Conservation (phyloP, 352 stramenopile species). For the Pythium biforme region DNA sequence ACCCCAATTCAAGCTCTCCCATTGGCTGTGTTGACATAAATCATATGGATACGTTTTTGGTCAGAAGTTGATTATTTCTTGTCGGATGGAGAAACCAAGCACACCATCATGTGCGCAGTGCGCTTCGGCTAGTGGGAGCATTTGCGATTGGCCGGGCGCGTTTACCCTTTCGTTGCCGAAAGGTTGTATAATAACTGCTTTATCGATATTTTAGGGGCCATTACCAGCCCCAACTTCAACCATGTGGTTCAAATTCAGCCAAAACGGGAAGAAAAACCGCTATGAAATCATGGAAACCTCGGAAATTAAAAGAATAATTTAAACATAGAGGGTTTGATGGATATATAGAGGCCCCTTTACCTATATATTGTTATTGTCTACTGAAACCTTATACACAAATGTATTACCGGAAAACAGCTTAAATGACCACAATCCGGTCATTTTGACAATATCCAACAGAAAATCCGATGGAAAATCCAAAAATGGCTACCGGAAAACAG, state of each 20-base stretch:
- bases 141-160: too few relatives aligned
- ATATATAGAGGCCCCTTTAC: not conserved
- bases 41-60: too few relatives aligned
- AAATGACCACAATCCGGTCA: not conserved
- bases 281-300: not conserved
- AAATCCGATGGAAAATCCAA: not conserved
- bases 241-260: not conserved
- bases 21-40: too few relatives aligned
- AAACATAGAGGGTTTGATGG: not conserved
- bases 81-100: too few relatives aligned
- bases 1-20: too few relatives aligned
- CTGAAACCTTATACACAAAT: not conserved
- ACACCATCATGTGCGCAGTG: too few relatives aligned
- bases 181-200: too few relatives aligned
- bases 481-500: not conserved
- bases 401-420: not conserved
- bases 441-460: not conserved
- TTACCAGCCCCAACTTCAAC: too few relatives aligned
- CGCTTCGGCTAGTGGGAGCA: too few relatives aligned
- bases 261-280: not conserved
- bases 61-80: too few relatives aligned
- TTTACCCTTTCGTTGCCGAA: too few relatives aligned
- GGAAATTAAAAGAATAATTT: not conserved
- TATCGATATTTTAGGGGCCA: too few relatives aligned
- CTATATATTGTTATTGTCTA: not conserved